phyloP scores from a whole-genome alignment of 1,139 yeast species.

The Magnusiomyces tetraspermus region DNA sequence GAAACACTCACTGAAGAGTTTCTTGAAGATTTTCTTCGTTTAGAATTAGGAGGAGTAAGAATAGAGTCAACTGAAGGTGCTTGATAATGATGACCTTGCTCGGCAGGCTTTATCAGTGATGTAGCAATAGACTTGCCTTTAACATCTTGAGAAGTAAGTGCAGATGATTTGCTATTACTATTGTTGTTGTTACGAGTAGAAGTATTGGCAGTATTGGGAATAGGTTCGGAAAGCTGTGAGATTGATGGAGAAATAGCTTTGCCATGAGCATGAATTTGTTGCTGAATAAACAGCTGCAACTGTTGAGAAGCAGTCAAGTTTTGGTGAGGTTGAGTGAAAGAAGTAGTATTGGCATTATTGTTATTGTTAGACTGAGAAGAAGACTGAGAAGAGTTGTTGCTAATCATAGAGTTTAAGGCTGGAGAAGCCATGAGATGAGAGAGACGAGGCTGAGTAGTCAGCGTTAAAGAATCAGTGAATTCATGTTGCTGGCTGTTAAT shows the following conservation, averaged over 20 bases:
- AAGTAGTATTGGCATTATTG: neutral
- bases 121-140: too few species aligned
- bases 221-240: neutral
- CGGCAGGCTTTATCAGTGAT: too few species aligned
- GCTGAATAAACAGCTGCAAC: neutral
- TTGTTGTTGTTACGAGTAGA: neutral
- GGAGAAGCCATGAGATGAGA: constrained; percentile 10
- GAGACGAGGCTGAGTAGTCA: constrained; percentile 9
- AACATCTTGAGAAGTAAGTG: too few species aligned
- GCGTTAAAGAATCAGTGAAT: constrained; percentile 5
- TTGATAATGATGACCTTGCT: too few species aligned
- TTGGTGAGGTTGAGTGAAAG: neutral
- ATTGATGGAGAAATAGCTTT: neutral
- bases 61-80: too few species aligned
- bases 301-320: neutral
- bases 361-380: neutral
- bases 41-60: constrained; percentile 4
- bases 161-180: too few species aligned
- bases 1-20: neutral
- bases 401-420: constrained; percentile 12
- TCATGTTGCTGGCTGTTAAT: neutral
- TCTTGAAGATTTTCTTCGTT: neutral
- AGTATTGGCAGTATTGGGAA: neutral
- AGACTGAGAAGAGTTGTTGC: neutral
- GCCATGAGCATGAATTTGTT: neutral